Evolutionary conservation across 208 protist species (phyloP).

Genomic region (Trichomonas gallinae): DNA sequence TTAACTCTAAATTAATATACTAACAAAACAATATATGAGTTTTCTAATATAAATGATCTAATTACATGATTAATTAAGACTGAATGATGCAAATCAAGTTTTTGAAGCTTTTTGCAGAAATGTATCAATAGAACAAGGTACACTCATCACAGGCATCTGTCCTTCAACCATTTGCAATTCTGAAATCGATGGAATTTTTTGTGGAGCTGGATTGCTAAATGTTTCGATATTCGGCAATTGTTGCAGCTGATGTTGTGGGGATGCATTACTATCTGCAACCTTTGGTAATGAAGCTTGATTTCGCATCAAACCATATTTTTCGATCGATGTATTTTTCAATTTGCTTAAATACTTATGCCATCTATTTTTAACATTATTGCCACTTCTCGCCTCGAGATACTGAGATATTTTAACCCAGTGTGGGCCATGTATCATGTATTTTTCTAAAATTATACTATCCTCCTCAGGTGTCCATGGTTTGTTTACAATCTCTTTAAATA

Average conservation of each 20-base stretch:
- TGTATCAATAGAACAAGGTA: not conserved
- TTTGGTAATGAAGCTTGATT: not conserved
- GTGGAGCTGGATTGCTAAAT: not conserved
- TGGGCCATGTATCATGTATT: not conserved
- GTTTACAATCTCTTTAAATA: not conserved
- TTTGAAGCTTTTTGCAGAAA: not conserved
- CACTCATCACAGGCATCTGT: not conserved
- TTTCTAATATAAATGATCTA: not conserved
- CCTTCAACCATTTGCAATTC: not conserved
- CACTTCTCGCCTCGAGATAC: not conserved
- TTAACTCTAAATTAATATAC: not conserved
- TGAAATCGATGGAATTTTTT: not conserved
- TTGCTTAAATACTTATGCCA: not conserved
- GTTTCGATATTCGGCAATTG: not conserved
- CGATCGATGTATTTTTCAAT: not conserved
- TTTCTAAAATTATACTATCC: not conserved
- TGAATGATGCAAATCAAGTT: not conserved
- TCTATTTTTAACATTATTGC: not conserved
- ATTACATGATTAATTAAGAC: not conserved
- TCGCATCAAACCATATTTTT: not conserved
- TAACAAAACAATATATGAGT: not conserved
- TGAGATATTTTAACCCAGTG: not conserved
- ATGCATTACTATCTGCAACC: not conserved
- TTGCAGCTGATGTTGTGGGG: not conserved
- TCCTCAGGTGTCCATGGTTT: not conserved